Evolutionary conservation across 768 basidiomycete species (phyloP).

Genomic region (Collybia sp.): DNA sequence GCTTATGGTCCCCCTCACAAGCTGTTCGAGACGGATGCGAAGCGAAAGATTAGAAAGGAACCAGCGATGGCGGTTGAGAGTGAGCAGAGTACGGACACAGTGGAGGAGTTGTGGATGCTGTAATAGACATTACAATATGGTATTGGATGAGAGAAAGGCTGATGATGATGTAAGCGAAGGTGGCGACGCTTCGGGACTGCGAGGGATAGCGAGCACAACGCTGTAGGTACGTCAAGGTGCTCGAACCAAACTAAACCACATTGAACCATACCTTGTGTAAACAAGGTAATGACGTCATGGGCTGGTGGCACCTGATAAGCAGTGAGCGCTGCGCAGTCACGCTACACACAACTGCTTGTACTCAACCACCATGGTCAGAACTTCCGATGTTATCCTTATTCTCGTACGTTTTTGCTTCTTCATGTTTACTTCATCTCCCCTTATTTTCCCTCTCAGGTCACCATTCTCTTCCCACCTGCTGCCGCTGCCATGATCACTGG

Average conservation of each 20-base stretch:
- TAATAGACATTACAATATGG: no score
- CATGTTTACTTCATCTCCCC: neutral
- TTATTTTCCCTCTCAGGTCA: slow-evolving; percentile 40
- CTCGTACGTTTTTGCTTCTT: slow-evolving; percentile 40
- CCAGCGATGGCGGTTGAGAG: slow-evolving; percentile 51
- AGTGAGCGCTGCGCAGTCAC: neutral
- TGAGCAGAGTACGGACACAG: slow-evolving; percentile 18
- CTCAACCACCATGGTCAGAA: slow-evolving; percentile 40
- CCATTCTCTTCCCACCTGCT: slow-evolving; percentile 79
- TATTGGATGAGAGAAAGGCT: no score
- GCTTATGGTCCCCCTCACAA: slow-evolving; percentile 22
- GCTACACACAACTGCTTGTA: neutral
- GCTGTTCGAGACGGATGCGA: slow-evolving; percentile 85
- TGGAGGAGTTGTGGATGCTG: no score
- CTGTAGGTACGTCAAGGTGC: no score
- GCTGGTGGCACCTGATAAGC: slow-evolving; percentile 2
- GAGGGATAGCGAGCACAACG: no score
- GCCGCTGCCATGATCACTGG: slow-evolving; percentile 75
- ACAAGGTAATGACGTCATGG: slow-evolving; percentile 8
- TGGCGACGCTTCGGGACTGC: no score
- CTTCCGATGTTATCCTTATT: slow-evolving; percentile 77
- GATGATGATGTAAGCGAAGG: no score
- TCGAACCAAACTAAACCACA: no score
- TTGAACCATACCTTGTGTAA: no score
- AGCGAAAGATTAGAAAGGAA: slow-evolving; percentile 76